Evolutionary conservation across 2,329 filamentous ascomycete species (phyloP).

Genomic region (Colletotrichum sp.): DNA sequence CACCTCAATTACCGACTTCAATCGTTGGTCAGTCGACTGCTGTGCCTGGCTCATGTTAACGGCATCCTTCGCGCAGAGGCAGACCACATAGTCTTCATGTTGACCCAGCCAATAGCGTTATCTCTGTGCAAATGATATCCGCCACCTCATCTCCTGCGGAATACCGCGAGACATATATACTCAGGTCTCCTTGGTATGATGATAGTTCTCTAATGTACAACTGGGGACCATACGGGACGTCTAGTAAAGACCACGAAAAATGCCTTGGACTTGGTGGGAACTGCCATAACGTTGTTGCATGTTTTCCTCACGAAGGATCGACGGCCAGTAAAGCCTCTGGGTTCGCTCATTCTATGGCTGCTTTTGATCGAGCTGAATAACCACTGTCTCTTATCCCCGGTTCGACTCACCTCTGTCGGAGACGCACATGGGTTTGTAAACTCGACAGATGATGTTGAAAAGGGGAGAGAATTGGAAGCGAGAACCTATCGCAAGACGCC

Average conservation of each 20-base stretch:
- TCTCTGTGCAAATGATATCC: too few species aligned
- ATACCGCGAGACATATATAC: too few species aligned
- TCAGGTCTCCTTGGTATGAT: background rate
- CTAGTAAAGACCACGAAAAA: background rate
- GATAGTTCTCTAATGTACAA: background rate
- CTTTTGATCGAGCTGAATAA: background rate
- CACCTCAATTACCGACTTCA: background rate
- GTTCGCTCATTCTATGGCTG: background rate
- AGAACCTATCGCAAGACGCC: accelerated
- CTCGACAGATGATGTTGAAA: background rate
- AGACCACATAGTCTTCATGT: too few species aligned
- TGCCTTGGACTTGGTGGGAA: background rate
- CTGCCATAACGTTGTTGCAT: background rate
- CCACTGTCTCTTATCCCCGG: accelerated
- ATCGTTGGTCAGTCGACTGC: background rate
- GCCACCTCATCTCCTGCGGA: too few species aligned
- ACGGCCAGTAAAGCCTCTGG: too few species aligned
- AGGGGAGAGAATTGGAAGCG: background rate
- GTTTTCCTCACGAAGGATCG: background rate
- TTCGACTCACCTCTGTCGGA: accelerated
- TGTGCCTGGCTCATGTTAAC: background rate
- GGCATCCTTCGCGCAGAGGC: background rate
- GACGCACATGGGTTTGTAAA: background rate
- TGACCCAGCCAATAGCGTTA: too few species aligned
- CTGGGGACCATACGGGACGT: too few species aligned